Evolutionary conservation across 2,329 filamentous ascomycete species (phyloP), one percentile per base, ranked within the genome.

Genomic region (Parastagonospora nodorum): DNA sequence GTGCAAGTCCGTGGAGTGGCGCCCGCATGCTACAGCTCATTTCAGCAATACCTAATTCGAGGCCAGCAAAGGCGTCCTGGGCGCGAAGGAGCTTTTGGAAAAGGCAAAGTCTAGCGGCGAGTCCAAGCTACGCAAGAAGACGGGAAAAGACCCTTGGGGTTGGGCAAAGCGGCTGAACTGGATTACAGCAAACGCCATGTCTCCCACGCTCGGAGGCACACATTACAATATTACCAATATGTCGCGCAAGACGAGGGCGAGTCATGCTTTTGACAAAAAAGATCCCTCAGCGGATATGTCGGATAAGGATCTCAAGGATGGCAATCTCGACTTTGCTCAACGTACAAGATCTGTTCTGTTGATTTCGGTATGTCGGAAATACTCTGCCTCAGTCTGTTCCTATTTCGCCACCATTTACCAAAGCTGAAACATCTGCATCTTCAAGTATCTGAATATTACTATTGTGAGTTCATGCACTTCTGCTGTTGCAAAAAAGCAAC

Each of bases 211-310:
- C 30, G 58, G 53, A 8, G 48, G 50, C 4, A 45, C 39, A 4
- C 48, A 49, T 7, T 60, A 50, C 38, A 50, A 60, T 42, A 57
- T 63, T 27, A 55, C 52, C 6, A 55, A 51, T 35, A 51, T 57
- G 51, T 41, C 42, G 3, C 46, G 54, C 45, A 52, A 53, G 41
- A 28, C 57, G 35, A 53, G 58, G 30, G 50, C 50, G 5, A 28
- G 39, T 2, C 28, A 58, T 35, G 38, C 47, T 6, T 57, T 51
- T 39, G 50, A 59, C 27, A 29, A 38, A 8, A 49, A 40, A 27
- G 51, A 58, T 36, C 55, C 56, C 14, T 8, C 12, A 12, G 30
- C 14, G 11, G 16, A 42, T 33, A n/a, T 42, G 1, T 9, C 29
- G 8, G 29, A 24, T 8, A 42, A 32, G 14, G 29, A 27, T 24